Evolutionary conservation across 1,284 basidiomycete species (phyloP).

Genomic region (Ceratobasidium sp.): DNA sequence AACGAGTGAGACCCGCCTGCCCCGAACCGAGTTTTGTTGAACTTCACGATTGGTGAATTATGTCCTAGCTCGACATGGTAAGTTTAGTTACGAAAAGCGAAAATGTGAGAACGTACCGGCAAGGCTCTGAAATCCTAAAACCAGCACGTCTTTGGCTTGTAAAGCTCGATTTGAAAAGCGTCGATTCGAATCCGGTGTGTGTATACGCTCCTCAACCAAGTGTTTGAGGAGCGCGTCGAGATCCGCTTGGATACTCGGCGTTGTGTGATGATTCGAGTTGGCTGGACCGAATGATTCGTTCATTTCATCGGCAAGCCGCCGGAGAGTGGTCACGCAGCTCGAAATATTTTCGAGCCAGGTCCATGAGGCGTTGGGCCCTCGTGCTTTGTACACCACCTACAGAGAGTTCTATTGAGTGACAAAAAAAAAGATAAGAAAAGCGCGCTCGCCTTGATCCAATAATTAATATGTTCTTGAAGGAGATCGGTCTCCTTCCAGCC

Average conservation of each 20-base stretch:
- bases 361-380: background rate
- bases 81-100: background rate
- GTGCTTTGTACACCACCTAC: constrained; percentile 2
- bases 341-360: background rate
- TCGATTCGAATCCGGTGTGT: background rate
- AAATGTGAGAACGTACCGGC: background rate
- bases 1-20: too few relatives aligned
- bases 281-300: background rate
- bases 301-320: background rate
- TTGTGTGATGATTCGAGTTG: constrained; percentile 9
- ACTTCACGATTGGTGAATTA: background rate
- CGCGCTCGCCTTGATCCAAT: background rate
- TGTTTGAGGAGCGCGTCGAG: background rate
- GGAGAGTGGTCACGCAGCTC: background rate
- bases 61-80: background rate
- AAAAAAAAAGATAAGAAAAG: background rate
- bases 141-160: too few relatives aligned
- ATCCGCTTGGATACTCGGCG: constrained; percentile 14
- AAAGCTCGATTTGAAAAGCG: background rate
- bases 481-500: background rate
- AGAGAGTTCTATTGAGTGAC: background rate
- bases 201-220: background rate
- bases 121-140: background rate
- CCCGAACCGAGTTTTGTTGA: constrained; percentile 1
- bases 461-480: background rate